Conservation (phyloP, 768 basidiomycete species). For the Termitomyces sp. region DNA sequence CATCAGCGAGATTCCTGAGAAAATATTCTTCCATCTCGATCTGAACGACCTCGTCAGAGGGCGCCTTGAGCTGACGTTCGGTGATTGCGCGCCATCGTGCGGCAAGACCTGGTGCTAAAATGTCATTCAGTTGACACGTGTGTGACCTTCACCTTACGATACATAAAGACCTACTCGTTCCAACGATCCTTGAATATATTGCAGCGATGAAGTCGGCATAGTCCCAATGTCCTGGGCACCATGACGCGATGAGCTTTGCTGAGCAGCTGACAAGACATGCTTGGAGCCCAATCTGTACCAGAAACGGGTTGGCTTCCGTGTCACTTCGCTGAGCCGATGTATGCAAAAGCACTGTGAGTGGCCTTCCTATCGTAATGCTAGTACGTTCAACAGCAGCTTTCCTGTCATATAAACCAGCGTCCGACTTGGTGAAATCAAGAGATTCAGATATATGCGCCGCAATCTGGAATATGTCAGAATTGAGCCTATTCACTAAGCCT, state of each 20-base stretch:
- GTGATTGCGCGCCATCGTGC: slow-evolving; percentile 23
- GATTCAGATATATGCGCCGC: slow-evolving; percentile 34
- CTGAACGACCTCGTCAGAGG: slow-evolving; percentile 15
- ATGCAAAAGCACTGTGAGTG: not conserved
- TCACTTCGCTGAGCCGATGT: not conserved
- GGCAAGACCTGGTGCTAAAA: slow-evolving; percentile 13
- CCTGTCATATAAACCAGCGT: not conserved
- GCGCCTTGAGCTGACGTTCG: slow-evolving; percentile 15
- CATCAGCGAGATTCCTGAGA: not conserved
- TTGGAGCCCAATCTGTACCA: slow-evolving; percentile 1
- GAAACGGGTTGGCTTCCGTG: not conserved
- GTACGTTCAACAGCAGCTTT: not conserved
- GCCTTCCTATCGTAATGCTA: not conserved
- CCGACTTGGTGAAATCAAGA: not conserved
- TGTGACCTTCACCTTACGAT: not conserved
- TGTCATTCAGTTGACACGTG: not conserved
- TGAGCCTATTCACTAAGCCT: slow-evolving; percentile 23
- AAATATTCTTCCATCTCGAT: slow-evolving; percentile 10
- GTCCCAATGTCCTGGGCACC: slow-evolving; percentile 38
- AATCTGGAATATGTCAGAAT: slow-evolving; percentile 35
- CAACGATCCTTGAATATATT: slow-evolving; percentile 29
- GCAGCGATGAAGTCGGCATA: slow-evolving; percentile 32
- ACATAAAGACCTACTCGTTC: slow-evolving; percentile 23
- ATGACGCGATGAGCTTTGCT: slow-evolving; percentile 32
- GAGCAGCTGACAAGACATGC: slow-evolving; percentile 33